Evolutionary conservation across 441 rosid genomes (phyloP), one percentile per base, ranked within the genome.

Genomic region (Populus hybrid): DNA sequence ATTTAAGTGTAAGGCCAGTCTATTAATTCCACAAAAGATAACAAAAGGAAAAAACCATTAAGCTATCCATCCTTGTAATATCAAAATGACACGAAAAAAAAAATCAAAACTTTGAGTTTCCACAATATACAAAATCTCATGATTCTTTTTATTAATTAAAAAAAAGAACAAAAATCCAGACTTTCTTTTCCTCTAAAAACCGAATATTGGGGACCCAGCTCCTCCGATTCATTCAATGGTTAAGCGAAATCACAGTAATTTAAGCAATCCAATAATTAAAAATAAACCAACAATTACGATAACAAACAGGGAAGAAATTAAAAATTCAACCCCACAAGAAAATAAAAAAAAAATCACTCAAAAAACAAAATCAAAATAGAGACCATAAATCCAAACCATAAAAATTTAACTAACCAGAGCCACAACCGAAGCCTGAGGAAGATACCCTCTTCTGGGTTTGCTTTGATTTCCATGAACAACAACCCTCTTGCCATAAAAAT

Each of bases 281-380:
- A 91, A 93, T 91, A 93, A 93, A 87, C 90, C 98, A 75, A 93
- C 87, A 10, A 6, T 7, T 56, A 67, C 5, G 20, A 64, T 40
- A n/a, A 14, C 28, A 61, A 35, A 38, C 6, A 36, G n/a, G 76
- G 2, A 23, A 6, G 1, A 18, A 42, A 36, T 6, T 5, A 66
- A 11, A 72, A 12, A 23, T 9, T 63, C 2, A 63, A 61, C 26
- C 56, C 38, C 8, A 76, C 21, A 53, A 14, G 16, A 68, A 68
- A 23, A 18, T 7, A 12, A 10, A 36, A 29, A 24, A 33, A 35
- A 36, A 5, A 5, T 6, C 7, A 66, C 0, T 23, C 9, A 9
- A 11, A 35, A 29, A 29, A 29, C 31, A 40, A 23, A 73, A 9
- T 21, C n/a, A 7, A 23, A 61, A 29, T 29, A 29, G 31, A 29